These are phyloP conservation scores for Coprinellus micaceus DNA, from an alignment of 768 basidiomycete species.

Conservation along the genomic window DNA sequence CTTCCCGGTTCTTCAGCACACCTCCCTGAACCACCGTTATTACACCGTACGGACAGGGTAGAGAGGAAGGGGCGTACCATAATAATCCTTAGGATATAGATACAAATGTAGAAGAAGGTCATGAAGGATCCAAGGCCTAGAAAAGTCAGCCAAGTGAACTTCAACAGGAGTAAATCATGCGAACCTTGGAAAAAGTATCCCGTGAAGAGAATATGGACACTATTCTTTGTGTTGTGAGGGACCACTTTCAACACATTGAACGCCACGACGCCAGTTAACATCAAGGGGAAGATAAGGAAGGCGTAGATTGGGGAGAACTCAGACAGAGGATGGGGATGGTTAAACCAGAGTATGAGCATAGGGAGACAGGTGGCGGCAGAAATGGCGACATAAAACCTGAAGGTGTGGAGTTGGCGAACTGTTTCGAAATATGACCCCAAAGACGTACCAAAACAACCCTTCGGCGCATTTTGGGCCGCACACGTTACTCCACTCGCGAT, in stretches of 20 bases:
- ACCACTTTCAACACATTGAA: conserved; percentile 40
- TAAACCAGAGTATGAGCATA: conserved; percentile 50
- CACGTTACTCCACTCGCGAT: conserved; percentile 28
- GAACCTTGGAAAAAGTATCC: conserved; percentile 12
- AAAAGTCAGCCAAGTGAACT: conserved; percentile 20
- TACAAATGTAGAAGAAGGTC: conserved; percentile 48
- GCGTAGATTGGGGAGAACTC: conserved; percentile 36
- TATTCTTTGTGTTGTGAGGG: conserved; percentile 29
- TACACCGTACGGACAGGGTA: no score
- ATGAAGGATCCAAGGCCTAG: conserved; percentile 43
- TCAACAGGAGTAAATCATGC: conserved; percentile 46
- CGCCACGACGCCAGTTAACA: conserved; percentile 36
- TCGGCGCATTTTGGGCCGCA: conserved; percentile 28
- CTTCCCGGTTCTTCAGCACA: conserved; percentile 42
- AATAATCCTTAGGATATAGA: conserved; percentile 45
- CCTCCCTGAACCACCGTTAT: no score
- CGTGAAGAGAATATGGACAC: conserved; percentile 34
- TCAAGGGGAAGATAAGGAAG: conserved; percentile 32
- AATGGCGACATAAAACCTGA: conserved; percentile 40
- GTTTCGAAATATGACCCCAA: no score
- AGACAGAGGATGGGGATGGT: conserved; percentile 40
- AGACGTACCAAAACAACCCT: conserved; percentile 43
- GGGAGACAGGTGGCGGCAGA: conserved; percentile 38
- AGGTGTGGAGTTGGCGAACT: not conserved
- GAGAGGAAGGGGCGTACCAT: conserved; percentile 31